Conservation (phyloP, 495 filamentous ascomycete species). For the Talaromyces proteolyticus region DNA sequence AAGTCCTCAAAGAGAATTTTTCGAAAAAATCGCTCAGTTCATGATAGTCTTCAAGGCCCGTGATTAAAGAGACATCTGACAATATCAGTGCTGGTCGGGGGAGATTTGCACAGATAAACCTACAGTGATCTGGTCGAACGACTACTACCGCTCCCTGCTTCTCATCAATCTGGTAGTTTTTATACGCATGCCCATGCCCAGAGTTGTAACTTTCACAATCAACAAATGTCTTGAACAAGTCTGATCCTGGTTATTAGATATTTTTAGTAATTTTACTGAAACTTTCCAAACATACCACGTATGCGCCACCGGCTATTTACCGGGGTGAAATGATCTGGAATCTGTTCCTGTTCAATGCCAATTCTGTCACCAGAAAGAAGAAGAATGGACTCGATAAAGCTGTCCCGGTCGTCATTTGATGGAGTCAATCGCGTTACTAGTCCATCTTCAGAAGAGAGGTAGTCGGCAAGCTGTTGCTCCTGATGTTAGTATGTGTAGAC, state of each 20-base stretch:
- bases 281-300: slow-evolving; percentile 32
- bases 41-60: slow-evolving; percentile 25
- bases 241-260: slow-evolving; percentile 19
- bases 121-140: slow-evolving; percentile 65
- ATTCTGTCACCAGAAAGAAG: slow-evolving; percentile 48
- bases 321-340: slow-evolving; percentile 55
- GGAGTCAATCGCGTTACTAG: slow-evolving; percentile 42
- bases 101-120: no score
- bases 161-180: slow-evolving; percentile 51
- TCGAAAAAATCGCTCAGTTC: slow-evolving; percentile 35
- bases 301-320: slow-evolving; percentile 53
- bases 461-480: slow-evolving; percentile 26
- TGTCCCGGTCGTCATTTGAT: slow-evolving; percentile 39
- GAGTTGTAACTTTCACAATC: slow-evolving; percentile 64
- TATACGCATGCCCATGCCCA: slow-evolving; percentile 60
- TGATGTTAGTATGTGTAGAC: not conserved
- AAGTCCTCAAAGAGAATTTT: slow-evolving; percentile 13
- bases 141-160: slow-evolving; percentile 50
- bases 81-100: not conserved
- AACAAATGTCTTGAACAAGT: slow-evolving; percentile 56
- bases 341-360: slow-evolving; percentile 50
- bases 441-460: slow-evolving; percentile 25
- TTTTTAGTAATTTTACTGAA: slow-evolving; percentile 3
- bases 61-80: slow-evolving; percentile 31
- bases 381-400: slow-evolving; percentile 55